These are phyloP conservation scores for Cyclotella choctawhatcheeana DNA, from an alignment of 108 stramenopile genomes.

Conservation along the genomic window DNA sequence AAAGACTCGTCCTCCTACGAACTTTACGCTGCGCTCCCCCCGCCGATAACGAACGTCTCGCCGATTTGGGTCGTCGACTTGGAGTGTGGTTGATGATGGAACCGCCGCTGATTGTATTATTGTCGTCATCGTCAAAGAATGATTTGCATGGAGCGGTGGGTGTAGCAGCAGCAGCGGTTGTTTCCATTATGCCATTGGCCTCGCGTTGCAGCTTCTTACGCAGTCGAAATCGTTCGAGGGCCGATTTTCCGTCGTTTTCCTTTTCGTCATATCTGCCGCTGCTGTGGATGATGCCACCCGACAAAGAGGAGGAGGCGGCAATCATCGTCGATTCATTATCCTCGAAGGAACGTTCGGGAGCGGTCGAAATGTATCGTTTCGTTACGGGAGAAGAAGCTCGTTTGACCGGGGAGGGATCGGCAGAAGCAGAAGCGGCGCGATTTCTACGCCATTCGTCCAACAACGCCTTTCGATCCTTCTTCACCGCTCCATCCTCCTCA, in stretches of 20 bases:
- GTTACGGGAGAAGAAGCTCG: neutral
- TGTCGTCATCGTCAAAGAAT: conserved; percentile 21
- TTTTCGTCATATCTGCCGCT: conserved; percentile 33
- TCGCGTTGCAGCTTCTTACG: conserved; percentile 6
- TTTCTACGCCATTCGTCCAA: neutral
- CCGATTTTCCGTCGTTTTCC: conserved; percentile 35
- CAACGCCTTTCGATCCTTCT: neutral
- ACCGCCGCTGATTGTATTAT: neutral
- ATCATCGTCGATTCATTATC: no score
- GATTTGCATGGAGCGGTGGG: conserved; percentile 6
- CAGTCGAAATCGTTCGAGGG: conserved; percentile 40
- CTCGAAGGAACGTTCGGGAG: neutral
- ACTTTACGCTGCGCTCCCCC: conserved; percentile 39
- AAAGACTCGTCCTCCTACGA: conserved; percentile 33
- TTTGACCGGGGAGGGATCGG: neutral
- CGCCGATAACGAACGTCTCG: conserved; percentile 25
- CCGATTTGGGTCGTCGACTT: conserved; percentile 16
- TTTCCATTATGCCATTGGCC: neutral
- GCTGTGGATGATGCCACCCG: neutral
- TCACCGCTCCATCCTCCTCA: neutral
- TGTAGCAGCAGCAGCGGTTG: neutral
- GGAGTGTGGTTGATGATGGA: conserved; percentile 24
- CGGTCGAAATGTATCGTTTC: neutral
- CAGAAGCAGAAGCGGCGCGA: neutral
- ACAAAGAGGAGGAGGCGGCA: neutral